A percentile compares a stretch with the other conserved stretches of the same genome.
Evolutionary conservation across 164 flowering plant species (phyloP).

Genomic region (Buxus sempervirens): DNA sequence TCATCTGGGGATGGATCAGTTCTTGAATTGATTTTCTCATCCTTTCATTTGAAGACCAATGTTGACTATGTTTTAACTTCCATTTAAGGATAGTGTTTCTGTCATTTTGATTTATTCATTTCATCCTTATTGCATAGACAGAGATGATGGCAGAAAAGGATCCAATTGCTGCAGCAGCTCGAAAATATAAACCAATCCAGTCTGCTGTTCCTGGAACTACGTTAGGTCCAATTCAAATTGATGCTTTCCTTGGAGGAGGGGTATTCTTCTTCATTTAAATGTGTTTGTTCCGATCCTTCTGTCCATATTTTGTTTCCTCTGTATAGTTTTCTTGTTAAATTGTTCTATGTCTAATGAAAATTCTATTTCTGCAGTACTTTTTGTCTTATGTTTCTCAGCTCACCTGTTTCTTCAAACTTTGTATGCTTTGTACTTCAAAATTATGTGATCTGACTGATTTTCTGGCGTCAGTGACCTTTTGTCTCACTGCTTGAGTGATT

Average conservation of each 20-base stretch:
- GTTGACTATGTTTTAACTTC: background rate
- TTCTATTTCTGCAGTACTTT: background rate
- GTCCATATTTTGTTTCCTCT: background rate
- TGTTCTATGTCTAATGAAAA: background rate
- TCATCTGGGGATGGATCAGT: too few relatives aligned
- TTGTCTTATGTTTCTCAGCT: background rate
- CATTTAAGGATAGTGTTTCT: background rate
- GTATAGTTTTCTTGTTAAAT: background rate
- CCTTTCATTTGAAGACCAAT: too few relatives aligned
- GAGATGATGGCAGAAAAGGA: conserved; percentile 76
- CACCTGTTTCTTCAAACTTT: background rate
- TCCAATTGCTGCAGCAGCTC: conserved; percentile 89
- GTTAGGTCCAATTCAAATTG: conserved; percentile 84
- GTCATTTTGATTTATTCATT: background rate
- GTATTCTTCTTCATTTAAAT: conserved; percentile 34
- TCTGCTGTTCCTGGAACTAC: conserved; percentile 99
- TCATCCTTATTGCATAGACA: conserved; percentile 19
- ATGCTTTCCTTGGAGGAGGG: conserved; percentile 91
- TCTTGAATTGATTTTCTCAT: too few relatives aligned
- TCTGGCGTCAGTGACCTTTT: too few relatives aligned
- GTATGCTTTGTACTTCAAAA: too few relatives aligned
- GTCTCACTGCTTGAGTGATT: too few relatives aligned
- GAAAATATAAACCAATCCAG: conserved; percentile 84
- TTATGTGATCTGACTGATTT: too few relatives aligned
- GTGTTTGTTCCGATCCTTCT: background rate